Conservation (phyloP, 176 grass and related monocot species). For the Bromus sterilis region DNA sequence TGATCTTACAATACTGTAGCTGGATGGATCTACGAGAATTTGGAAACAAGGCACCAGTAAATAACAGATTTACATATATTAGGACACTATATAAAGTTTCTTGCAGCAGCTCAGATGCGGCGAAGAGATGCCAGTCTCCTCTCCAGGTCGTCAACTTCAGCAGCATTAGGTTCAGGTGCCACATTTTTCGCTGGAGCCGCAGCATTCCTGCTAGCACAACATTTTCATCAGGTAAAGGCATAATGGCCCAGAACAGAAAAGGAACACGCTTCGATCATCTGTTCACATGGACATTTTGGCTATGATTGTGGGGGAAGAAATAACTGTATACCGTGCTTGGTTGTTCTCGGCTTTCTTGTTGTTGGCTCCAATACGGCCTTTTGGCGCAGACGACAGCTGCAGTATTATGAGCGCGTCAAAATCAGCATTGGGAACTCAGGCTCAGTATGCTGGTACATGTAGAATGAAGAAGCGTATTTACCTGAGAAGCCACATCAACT, state of each 20-base stretch:
- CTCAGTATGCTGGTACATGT: not conserved
- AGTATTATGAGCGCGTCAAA: constrained; percentile 6
- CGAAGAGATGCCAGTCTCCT: constrained; percentile 88
- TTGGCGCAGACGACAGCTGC: constrained; percentile 92
- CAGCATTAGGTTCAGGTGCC: constrained; percentile 43
- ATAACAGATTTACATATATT: constrained; percentile 42
- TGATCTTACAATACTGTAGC: constrained; percentile 17
- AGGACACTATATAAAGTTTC: constrained; percentile 13
- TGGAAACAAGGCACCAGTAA: constrained; percentile 3
- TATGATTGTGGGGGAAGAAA: not conserved
- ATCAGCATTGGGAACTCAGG: constrained; percentile 10
- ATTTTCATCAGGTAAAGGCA: constrained; percentile 1
- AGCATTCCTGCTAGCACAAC: constrained; percentile 34
- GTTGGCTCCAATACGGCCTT: constrained; percentile 60
- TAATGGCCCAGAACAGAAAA: not conserved
- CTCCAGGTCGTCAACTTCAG: constrained; percentile 89
- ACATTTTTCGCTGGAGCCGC: constrained; percentile 27
- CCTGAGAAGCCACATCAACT: constrained; percentile 95
- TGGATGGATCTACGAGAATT: not conserved
- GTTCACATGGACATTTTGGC: not conserved
- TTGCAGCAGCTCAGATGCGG: constrained; percentile 39
- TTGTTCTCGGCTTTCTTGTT: constrained; percentile 58
- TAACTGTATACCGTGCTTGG: constrained; percentile 56
- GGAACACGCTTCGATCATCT: not conserved
- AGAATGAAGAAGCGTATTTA: constrained; percentile 23